Conservation (phyloP, 495 filamentous ascomycete species). For the Hypoxylon cercidicola region DNA sequence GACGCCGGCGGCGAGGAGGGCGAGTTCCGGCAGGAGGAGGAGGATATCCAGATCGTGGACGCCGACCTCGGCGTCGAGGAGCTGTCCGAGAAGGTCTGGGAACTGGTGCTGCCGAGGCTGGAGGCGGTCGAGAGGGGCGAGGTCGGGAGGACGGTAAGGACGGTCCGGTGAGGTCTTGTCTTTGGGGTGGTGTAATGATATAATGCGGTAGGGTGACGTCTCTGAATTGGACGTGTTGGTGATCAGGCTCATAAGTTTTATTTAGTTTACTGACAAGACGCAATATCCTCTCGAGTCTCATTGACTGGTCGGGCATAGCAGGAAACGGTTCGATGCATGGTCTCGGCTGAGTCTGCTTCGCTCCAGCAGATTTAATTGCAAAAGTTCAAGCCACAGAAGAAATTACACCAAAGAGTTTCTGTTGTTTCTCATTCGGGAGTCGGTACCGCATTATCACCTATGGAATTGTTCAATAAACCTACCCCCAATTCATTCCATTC, state of each 20-base stretch:
- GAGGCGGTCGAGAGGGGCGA: slow-evolving; percentile 59
- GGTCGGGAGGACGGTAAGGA: slow-evolving; percentile 55
- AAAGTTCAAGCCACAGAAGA: no score
- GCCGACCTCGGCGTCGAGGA: slow-evolving; percentile 61
- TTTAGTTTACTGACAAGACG: no score
- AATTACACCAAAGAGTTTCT: no score
- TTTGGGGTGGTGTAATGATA: neutral
- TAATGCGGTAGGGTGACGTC: neutral
- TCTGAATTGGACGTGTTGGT: neutral
- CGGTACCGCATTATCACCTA: no score
- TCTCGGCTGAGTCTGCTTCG: no score
- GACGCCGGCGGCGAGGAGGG: slow-evolving; percentile 44
- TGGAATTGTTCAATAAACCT: no score
- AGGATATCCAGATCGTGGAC: slow-evolving; percentile 66
- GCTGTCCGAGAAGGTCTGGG: slow-evolving; percentile 62
- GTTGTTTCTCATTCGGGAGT: no score
- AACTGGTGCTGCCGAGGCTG: slow-evolving; percentile 56
- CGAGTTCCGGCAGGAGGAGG: slow-evolving; percentile 60
- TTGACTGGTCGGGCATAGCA: no score
- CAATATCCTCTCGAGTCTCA: no score
- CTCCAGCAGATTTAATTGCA: no score
- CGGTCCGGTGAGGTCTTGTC: slow-evolving; percentile 45
- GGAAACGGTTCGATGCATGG: no score
- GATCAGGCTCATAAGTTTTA: neutral
- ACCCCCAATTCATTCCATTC: no score